These are phyloP conservation scores for Sphagnurus paluster DNA, from an alignment of 1,284 basidiomycete genomes.

Conservation along the genomic window DNA sequence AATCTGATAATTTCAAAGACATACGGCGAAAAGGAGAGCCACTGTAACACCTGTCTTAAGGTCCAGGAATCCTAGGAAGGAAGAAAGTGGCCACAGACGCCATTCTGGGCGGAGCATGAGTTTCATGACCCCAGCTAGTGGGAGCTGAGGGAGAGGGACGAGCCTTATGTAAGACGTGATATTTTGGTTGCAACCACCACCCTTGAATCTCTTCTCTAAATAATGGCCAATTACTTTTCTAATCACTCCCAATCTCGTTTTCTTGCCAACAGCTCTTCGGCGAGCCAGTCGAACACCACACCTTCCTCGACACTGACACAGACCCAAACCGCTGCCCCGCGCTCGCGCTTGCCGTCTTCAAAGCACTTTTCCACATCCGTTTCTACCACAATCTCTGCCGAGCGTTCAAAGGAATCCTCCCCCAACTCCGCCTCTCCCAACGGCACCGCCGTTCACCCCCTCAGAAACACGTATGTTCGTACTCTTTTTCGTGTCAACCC, in stretches of 20 bases:
- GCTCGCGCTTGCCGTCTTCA: slow-evolving; percentile 53
- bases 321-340: slow-evolving; percentile 26
- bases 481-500: slow-evolving; percentile 31
- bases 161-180: slow-evolving; percentile 27
- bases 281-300: slow-evolving; percentile 17
- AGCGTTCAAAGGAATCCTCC: slow-evolving; percentile 47
- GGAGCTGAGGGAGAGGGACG: slow-evolving; percentile 13
- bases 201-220: slow-evolving; percentile 21
- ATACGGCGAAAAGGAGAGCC: slow-evolving; percentile 82
- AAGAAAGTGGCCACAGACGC: slow-evolving; percentile 76
- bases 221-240: slow-evolving; percentile 68
- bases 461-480: slow-evolving; percentile 85
- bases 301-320: slow-evolving; percentile 14
- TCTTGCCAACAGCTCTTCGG: slow-evolving; percentile 44
- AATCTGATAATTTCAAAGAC: slow-evolving; percentile 27
- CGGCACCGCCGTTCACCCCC: slow-evolving; percentile 56
- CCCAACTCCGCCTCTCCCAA: slow-evolving; percentile 35
- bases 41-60: slow-evolving; percentile 89
- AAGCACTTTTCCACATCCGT: slow-evolving; percentile 78
- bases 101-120: slow-evolving; percentile 78
- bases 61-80: slow-evolving; percentile 83
- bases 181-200: slow-evolving; percentile 8
- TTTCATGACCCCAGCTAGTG: slow-evolving; percentile 50
- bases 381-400: slow-evolving; percentile 31
- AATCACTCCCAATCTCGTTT: slow-evolving; percentile 78